Evolutionary conservation across 192 early-diverging fungal species (phyloP).

Genomic region (Piromyces sp.): DNA sequence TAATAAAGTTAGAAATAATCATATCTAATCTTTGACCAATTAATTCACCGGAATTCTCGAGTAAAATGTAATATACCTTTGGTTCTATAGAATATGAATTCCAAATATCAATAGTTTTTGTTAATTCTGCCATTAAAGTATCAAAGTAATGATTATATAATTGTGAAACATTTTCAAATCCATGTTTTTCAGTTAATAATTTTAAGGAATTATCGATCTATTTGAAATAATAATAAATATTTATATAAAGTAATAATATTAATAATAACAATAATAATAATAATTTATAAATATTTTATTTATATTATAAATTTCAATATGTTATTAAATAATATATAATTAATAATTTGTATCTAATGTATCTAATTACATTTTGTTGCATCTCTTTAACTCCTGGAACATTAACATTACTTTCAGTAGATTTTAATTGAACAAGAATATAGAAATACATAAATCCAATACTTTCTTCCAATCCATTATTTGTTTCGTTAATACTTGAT

Average conservation of each 20-base stretch:
- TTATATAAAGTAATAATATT: no score
- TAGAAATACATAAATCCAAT: background rate
- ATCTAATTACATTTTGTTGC: background rate
- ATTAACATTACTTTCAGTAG: background rate
- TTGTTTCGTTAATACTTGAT: background rate
- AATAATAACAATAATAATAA: no score
- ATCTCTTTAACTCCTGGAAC: background rate
- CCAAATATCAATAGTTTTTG: constrained; percentile 10
- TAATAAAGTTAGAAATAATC: constrained; percentile 14
- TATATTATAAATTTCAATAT: no score
- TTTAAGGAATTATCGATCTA: background rate
- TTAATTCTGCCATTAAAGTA: background rate
- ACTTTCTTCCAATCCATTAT: background rate
- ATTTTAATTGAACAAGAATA: background rate
- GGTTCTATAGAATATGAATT: constrained; percentile 21
- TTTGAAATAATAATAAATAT: no score
- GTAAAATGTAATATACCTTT: constrained; percentile 12
- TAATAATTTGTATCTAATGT: no score
- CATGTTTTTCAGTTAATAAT: background rate
- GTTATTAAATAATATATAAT: no score
- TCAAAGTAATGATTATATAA: background rate
- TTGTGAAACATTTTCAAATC: background rate
- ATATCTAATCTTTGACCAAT: constrained; percentile 15
- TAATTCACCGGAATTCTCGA: constrained; percentile 7
- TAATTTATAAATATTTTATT: no score